Evolutionary conservation across 129 eudicot genomes (phyloP).

Genomic region (Ambrosia artemisiifolia): DNA sequence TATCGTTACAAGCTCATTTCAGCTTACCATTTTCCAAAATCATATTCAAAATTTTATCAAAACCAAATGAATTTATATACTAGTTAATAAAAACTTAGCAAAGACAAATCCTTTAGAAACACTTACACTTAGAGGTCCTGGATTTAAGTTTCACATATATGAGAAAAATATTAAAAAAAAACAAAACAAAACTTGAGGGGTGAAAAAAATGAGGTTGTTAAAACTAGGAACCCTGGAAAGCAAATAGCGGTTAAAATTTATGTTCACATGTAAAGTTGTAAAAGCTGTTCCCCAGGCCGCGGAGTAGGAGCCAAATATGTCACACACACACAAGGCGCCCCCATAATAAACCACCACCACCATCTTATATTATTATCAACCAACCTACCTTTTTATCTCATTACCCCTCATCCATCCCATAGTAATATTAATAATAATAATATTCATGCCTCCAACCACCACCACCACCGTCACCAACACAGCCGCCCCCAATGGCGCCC

Average conservation of each 20-base stretch:
- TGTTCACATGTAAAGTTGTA: conserved; percentile 25
- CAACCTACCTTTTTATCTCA: conserved; percentile 20
- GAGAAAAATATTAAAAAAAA: no score
- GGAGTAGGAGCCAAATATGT: conserved; percentile 32
- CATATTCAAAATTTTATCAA: no score
- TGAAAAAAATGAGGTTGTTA: not conserved
- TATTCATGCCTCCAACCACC: not conserved
- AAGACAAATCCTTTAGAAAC: no score
- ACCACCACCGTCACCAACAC: not conserved
- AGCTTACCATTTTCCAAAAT: no score
- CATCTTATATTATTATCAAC: not conserved
- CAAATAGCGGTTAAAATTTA: not conserved
- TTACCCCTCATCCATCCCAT: not conserved
- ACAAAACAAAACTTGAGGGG: no score
- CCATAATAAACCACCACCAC: conserved; percentile 6
- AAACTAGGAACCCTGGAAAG: conserved; percentile 10
- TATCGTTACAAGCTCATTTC: no score
- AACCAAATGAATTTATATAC: no score
- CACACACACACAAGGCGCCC: conserved; percentile 22
- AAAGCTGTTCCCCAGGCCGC: conserved; percentile 32
- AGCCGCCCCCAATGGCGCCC: conserved; percentile 6
- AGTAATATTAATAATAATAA: no score
- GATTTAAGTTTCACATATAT: no score
- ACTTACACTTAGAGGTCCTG: no score
- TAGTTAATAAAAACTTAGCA: no score